Evolutionary conservation across 73 alveolate genomes (phyloP).

Genomic region (Effrenium voratum): DNA sequence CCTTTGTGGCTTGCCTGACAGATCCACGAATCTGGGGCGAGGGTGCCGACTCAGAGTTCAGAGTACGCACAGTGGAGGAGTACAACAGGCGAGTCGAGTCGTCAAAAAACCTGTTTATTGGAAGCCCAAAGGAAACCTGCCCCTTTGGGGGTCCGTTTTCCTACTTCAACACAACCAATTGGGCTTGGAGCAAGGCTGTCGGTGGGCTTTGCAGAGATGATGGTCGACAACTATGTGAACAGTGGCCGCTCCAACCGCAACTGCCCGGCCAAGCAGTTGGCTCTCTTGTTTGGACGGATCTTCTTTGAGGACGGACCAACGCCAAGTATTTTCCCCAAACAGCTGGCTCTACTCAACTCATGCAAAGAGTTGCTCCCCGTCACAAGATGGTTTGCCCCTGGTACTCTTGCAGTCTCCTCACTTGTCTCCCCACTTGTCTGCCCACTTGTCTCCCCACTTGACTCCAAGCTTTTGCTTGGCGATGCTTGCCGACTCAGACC

Average conservation of each 20-base stretch:
- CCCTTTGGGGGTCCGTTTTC: too few relatives aligned
- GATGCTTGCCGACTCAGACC: too few relatives aligned
- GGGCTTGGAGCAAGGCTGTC: not conserved
- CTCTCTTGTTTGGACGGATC: slow-evolving; percentile 25
- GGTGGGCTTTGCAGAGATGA: slow-evolving; percentile 48
- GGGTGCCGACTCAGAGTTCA: slow-evolving; percentile 38
- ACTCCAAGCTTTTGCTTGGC: too few relatives aligned
- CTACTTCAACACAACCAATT: not conserved
- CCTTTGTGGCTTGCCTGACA: not conserved
- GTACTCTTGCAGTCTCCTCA: too few relatives aligned
- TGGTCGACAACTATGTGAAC: not conserved
- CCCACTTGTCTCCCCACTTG: too few relatives aligned
- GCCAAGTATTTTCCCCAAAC: too few relatives aligned
- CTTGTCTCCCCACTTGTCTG: too few relatives aligned
- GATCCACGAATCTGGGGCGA: slow-evolving; percentile 64
- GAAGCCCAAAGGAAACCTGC: not conserved
- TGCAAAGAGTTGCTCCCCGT: too few relatives aligned
- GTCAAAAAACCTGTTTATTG: not conserved
- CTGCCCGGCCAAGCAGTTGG: slow-evolving; percentile 49
- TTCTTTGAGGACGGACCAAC: slow-evolving; percentile 27
- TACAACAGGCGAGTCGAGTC: slow-evolving; percentile 6
- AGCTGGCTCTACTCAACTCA: too few relatives aligned
- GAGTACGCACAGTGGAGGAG: slow-evolving; percentile 1
- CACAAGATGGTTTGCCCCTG: too few relatives aligned
- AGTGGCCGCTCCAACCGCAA: slow-evolving; percentile 25